A percentile compares a stretch with the other conserved stretches of the same genome.
phyloP scores from a whole-genome alignment of 345 rosid genomes.

The Arabidopsis suecica region DNA sequence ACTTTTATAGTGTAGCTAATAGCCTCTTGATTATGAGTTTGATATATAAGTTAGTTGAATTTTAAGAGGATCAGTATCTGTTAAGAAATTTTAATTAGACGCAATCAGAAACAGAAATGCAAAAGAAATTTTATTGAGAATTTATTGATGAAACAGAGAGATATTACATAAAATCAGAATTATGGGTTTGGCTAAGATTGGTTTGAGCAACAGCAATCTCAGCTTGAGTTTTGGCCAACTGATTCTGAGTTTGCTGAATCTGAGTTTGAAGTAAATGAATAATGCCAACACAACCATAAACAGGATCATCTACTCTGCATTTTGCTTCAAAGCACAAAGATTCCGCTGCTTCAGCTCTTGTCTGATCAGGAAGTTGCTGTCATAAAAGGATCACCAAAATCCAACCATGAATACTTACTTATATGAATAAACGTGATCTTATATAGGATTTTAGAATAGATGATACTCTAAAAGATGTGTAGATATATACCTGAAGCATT shows the following conservation, averaged over 20 bases:
- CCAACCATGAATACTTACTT: not conserved
- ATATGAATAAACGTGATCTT: not conserved
- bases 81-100: no score
- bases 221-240: constrained; percentile 58
- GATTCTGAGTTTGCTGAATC: constrained; percentile 49
- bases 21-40: not conserved
- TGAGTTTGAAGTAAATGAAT: constrained; percentile 52
- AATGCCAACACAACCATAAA: constrained; percentile 68
- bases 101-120: not conserved
- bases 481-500: constrained; percentile 60
- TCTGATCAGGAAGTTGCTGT: constrained; percentile 57
- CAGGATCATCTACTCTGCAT: constrained; percentile 60
- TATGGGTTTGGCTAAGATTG: constrained; percentile 9
- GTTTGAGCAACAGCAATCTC: constrained; percentile 47
- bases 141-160: not conserved
- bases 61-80: no score
- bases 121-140: not conserved
- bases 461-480: constrained; percentile 2
- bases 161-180: constrained; percentile 21
- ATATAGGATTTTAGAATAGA: not conserved
- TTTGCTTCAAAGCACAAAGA: constrained; percentile 63
- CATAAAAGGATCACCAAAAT: not conserved
- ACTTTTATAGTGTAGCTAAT: not conserved
- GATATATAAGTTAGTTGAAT: not conserved
- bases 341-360: constrained; percentile 58